Evolutionary conservation across 306 rosid genomes (phyloP), one percentile per base, ranked within the genome.

Genomic region (Vicia villosa): DNA sequence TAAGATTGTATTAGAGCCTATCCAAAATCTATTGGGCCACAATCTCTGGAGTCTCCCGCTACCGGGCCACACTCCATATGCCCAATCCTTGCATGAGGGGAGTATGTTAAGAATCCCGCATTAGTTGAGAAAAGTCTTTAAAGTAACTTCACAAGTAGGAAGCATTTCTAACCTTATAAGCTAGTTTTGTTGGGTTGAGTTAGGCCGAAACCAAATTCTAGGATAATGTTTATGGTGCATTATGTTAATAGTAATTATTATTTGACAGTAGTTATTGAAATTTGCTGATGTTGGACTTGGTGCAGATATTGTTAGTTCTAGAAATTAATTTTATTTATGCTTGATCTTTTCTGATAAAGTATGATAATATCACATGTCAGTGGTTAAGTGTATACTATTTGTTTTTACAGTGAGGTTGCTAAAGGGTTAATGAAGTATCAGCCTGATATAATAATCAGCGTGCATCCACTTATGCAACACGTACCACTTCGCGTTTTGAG

Each of bases 381-480:
- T 41, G 10, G 70, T 78, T 66, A 47, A 30, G 6, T 26, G 37
- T 61, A 50, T 71, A 28, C 41, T 30, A 21, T 59, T 28, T 58
- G 28, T 22, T 70, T 64, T 60, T 50, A 16, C 80, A 92, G 96
- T 32, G 89, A 86, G 80, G 87, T 92, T 61, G 96, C 96, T 20
- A 92, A 87, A 80, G 99, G 99, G 49, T 51, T 94, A 69, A 87
- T 94, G 99, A 91, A 94, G 83, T 94, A 94, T 80, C 87, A 83
- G 78, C 99, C 99, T n/a, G 96, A 94, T 80, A 89, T 94, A 66
- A 94, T 94, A 67, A 94, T 94, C 83, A 94, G 99, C 72, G 99
- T 94, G 41, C 99, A 94, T 77, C 99, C 99, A 5, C 81, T 94
- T 75, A 94, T 94, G 99, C 99, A 94, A 38, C 99, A 94, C 5